Evolutionary conservation across 192 early-diverging fungal species (phyloP), one percentile per base, ranked within the genome.

Genomic region (Dissophora ornata): DNA sequence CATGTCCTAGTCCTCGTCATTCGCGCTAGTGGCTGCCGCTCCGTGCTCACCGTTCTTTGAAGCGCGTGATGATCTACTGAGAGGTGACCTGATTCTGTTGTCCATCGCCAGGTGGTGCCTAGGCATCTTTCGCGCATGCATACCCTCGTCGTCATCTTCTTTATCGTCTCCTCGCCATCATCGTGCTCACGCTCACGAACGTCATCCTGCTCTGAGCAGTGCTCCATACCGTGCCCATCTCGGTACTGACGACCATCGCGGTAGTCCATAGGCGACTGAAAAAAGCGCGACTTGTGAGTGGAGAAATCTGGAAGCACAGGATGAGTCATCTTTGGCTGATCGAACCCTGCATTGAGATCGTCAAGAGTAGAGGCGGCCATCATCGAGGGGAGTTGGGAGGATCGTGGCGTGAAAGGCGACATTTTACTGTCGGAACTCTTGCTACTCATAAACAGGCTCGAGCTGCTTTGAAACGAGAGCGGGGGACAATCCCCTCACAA

Each of bases 151-250:
- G 12, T 74, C 70, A 25, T 75, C 71, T n/a, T 75, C 69, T 29
- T 64, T 63, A 7, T 62, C 52, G 19, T 75, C 62, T 74, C 61
- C 10, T 74, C 61, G 15, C 58, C 71, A 13, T 66, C 71, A 1
- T 59, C 71, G 45, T 67, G 50, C 34, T 75, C 71, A 8, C 71
- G 48, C 9, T 65, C 71, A n/a, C 57, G 62, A 36, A 75, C 57
- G 62, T 75, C 71, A 49, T 75, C 71, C 29, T 75, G 71, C 33
- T 75, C 71, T 12, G 71, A 75, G 21, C 71, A 75, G 19, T 75
- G 71, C 51, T 75, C 71, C 71, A 75, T 75, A 36, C 67, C 71
- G 28, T 75, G 71, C 2, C 67, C 71, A 11, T 75, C 71, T 3
- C 44, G 49, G 45, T 67, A 52, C 38, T 48, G 62, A 16, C 32